Evolutionary conservation across 441 rosid genomes (phyloP), one percentile per base, ranked within the genome.

Genomic region (Lepidium campestre): DNA sequence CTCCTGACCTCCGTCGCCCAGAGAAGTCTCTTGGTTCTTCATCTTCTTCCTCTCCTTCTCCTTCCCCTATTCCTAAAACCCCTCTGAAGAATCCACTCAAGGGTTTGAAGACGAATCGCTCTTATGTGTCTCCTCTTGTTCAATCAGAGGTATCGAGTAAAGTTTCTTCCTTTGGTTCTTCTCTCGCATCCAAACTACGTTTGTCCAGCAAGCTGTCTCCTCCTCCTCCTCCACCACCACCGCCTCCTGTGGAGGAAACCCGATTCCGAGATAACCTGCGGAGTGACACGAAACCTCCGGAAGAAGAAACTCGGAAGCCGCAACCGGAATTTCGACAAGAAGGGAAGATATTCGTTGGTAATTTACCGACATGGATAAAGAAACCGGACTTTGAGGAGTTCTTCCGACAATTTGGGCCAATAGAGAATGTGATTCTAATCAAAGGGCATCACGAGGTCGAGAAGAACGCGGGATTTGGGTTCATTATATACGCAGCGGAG

Each of bases 341-440:
- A 27, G 96, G 93, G 31, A 93, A 93, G 85, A 80, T 93, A 44
- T 93, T 91, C 68, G 78, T 93, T 0, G 99, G 97, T 17, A 93
- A 93, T 32, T 76, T 93, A 54, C 97, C 99, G 7, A 77, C 75
- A 42, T 93, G 96, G 99, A 80, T 93, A 10, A 91, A 85, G 73
- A 93, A 93, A 68, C 85, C 76, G 8, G 90, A 85, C 56, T 58
- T 91, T 0, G 63, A 73, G 2, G 96, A 91, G 69, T 81, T 89
- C 59, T 91, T 93, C 65, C 80, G 97, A 22, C 97, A 91, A 3
- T 93, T 93, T 46, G 99, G 99, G 25, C 90, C 95, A 2, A 87
- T 93, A 68, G 74, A 81, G 74, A 82, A 77, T 48, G 84, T 79
- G 32, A 78, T 94, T 69, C 74, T 91, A 48, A 87, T 91, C 39